Percentiles rank a stretch among this genome's conserved stretches.
Conservation (phyloP, 306 rosid species). For the Trifolium pratense region DNA sequence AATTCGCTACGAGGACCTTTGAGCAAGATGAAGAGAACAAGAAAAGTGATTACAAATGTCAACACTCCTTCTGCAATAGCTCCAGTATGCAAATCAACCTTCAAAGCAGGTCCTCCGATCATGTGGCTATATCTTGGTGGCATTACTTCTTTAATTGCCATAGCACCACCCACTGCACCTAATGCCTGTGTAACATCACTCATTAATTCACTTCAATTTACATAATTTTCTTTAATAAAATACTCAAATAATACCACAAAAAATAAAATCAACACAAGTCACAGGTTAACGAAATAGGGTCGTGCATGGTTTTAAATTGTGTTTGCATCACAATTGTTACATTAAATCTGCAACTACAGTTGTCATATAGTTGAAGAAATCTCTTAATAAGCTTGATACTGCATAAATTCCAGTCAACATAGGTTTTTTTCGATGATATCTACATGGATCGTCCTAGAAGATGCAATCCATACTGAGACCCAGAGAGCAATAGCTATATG, state of each 20-base stretch:
- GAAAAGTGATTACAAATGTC: constrained; percentile 71
- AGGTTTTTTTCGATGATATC: not conserved
- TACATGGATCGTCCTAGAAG: not conserved
- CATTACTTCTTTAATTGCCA: constrained; percentile 74
- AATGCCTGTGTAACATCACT: constrained; percentile 59
- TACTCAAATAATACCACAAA: not conserved
- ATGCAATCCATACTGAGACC: not conserved
- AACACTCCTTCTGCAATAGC: constrained; percentile 80
- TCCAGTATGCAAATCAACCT: constrained; percentile 83
- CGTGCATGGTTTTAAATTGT: not conserved
- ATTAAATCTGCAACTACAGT: not conserved
- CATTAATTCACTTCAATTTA: not conserved
- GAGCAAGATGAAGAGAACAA: constrained; percentile 66
- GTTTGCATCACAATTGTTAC: not conserved
- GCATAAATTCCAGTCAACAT: not conserved
- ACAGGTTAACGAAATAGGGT: not conserved
- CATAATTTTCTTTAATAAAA: not conserved
- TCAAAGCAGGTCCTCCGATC: constrained; percentile 80
- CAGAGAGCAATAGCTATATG: not conserved
- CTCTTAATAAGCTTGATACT: not conserved
- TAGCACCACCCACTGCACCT: constrained; percentile 84
- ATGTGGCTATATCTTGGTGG: constrained; percentile 66
- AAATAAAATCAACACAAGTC: constrained; percentile 3
- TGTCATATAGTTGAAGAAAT: not conserved
- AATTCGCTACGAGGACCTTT: constrained; percentile 72